These are phyloP conservation scores for Cladophialophora yegresii DNA, from an alignment of 2,329 filamentous ascomycete species.

Conservation along the genomic window DNA sequence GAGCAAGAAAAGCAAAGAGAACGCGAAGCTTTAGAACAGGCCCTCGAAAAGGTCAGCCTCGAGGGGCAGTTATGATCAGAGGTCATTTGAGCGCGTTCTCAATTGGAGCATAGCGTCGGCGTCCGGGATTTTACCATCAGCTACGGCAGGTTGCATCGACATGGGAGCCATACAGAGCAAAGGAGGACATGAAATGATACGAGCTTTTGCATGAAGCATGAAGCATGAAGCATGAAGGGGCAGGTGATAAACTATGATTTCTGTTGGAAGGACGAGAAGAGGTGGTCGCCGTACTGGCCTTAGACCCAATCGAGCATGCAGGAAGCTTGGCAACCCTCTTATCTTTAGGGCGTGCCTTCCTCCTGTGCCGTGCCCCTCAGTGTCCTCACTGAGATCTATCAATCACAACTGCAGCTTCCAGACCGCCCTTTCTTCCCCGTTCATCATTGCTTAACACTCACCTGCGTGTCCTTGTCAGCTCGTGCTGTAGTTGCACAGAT, in stretches of 20 bases:
- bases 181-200: slow-evolving; percentile 20
- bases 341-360: not conserved
- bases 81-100: not conserved
- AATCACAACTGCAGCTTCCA: slow-evolving; percentile 10
- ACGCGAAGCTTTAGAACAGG: slow-evolving; percentile 56
- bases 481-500: not conserved
- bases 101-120: slow-evolving; percentile 35
- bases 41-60: slow-evolving; percentile 40
- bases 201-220: slow-evolving; percentile 23
- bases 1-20: slow-evolving; percentile 71
- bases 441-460: not conserved
- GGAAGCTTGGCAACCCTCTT: slow-evolving; percentile 2
- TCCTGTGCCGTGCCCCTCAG: not conserved
- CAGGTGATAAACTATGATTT: slow-evolving; percentile 10
- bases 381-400: slow-evolving; percentile 1
- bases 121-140: slow-evolving; percentile 31
- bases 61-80: slow-evolving; percentile 9
- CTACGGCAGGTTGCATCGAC: slow-evolving; percentile 20
- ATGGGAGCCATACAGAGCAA: slow-evolving; percentile 10
- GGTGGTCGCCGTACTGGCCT: not conserved
- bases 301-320: not conserved
- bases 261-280: slow-evolving; percentile 6
- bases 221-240: slow-evolving; percentile 2
- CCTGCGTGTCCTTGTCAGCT: too few species aligned
- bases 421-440: slow-evolving; percentile 4